Percentiles rank a stretch among this genome's conserved stretches.
Evolutionary conservation across 208 protist species (phyloP).

Genomic region (Trypanosoma scelopori): DNA sequence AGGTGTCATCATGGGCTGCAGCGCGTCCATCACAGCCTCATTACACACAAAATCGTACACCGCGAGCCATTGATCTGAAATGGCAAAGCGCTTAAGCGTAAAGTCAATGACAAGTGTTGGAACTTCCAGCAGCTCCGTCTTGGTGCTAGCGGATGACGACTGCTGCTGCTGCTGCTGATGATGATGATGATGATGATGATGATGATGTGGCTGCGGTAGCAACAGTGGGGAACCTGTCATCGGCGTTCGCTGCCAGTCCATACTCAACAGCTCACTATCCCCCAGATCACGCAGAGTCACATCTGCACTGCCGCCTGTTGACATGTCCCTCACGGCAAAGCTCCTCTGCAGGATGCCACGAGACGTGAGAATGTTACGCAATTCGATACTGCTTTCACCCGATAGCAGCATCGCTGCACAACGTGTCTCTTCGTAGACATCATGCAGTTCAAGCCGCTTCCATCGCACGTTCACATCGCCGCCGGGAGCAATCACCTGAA

Average conservation of each 20-base stretch:
- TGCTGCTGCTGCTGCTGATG: too few species aligned
- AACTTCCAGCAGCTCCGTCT: constrained; percentile 36
- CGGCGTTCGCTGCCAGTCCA: background rate
- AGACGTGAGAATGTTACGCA: constrained; percentile 58
- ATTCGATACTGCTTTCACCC: constrained; percentile 50
- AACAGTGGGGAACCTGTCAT: background rate
- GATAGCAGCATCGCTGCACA: constrained; percentile 53
- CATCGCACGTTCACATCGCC: constrained; percentile 42
- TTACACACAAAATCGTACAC: constrained; percentile 81
- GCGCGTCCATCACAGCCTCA: constrained; percentile 54
- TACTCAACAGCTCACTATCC: constrained; percentile 11
- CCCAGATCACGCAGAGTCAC: constrained; percentile 15
- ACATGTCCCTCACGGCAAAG: constrained; percentile 44
- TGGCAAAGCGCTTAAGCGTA: constrained; percentile 74
- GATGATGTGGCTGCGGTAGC: background rate
- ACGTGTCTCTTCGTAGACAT: constrained; percentile 41
- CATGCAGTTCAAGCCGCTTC: constrained; percentile 59
- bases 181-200: too few species aligned
- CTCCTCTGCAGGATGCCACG: constrained; percentile 41
- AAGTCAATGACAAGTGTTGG: constrained; percentile 71
- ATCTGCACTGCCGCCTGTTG: background rate
- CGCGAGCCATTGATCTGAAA: constrained; percentile 85
- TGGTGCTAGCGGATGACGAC: background rate
- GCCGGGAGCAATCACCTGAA: constrained; percentile 10
- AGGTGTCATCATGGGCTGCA: constrained; percentile 23